phyloP scores from a whole-genome alignment of 345 rosid genomes.

The Noccaea caerulescens region DNA sequence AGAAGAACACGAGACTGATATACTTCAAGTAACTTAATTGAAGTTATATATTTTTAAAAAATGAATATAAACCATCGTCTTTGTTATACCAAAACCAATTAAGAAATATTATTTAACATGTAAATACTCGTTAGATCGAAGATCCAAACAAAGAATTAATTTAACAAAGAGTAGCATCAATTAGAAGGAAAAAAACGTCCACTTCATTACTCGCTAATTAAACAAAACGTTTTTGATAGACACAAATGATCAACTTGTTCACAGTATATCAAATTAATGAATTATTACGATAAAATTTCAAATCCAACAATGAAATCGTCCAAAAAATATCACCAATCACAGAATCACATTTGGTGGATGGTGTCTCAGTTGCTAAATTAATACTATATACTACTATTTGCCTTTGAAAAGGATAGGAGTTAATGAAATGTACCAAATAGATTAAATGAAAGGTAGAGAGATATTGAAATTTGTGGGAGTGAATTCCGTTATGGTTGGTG shows the following conservation, averaged over 20 bases:
- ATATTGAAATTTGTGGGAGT: slow-evolving; percentile 41
- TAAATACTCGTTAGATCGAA: not conserved
- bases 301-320: slow-evolving; percentile 8
- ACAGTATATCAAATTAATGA: not conserved
- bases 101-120: not conserved
- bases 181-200: not conserved
- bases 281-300: not conserved
- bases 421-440: slow-evolving; percentile 42
- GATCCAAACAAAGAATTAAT: slow-evolving; percentile 9
- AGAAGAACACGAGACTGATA: slow-evolving; percentile 1
- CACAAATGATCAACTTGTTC: not conserved
- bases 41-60: not conserved
- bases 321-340: slow-evolving; percentile 26
- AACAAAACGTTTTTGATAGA: not conserved
- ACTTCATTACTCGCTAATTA: not conserved
- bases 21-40: not conserved
- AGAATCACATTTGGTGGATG: slow-evolving; percentile 37
- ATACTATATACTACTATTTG: slow-evolving; percentile 18
- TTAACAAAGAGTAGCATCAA: slow-evolving; percentile 5
- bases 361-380: slow-evolving; percentile 26
- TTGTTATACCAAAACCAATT: not conserved
- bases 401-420: slow-evolving; percentile 43
- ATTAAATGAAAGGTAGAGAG: slow-evolving; percentile 35
- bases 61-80: slow-evolving; percentile 12
- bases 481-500: slow-evolving; percentile 56